phyloP scores from a whole-genome alignment of 768 basidiomycete genomes.

The Suillus paluster region DNA sequence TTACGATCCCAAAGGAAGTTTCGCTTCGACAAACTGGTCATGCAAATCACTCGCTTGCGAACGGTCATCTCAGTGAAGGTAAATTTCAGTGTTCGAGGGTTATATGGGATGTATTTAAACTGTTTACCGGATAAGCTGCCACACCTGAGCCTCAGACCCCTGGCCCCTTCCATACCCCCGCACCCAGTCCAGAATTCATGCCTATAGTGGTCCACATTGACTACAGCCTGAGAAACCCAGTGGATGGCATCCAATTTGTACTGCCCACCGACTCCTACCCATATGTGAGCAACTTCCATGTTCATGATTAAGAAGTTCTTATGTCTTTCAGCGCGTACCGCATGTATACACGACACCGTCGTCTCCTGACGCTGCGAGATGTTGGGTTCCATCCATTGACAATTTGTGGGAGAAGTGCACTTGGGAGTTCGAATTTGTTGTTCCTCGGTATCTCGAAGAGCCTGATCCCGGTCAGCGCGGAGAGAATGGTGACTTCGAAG shows the following conservation, averaged over 20 bases:
- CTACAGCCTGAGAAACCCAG: conserved; percentile 82
- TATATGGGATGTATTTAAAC: conserved; percentile 12
- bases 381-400: conserved; percentile 98
- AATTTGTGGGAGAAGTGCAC: conserved; percentile 95
- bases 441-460: conserved; percentile 82
- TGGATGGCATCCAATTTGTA: conserved; percentile 86
- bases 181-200: conserved; percentile 64
- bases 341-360: conserved; percentile 92
- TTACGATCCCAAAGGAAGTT: conserved; percentile 80
- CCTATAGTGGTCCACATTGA: conserved; percentile 77
- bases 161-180: conserved; percentile 40
- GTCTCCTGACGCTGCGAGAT: conserved; percentile 89
- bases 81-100: conserved; percentile 16
- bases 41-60: conserved; percentile 38
- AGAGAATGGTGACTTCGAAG: conserved; percentile 46
- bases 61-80: conserved; percentile 63
- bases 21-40: conserved; percentile 63
- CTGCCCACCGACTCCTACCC: conserved; percentile 82
- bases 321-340: conserved; percentile 72
- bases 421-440: conserved; percentile 98
- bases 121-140: conserved; percentile 47
- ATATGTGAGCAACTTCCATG: conserved; percentile 59
- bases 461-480: conserved; percentile 39
- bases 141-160: conserved; percentile 87
- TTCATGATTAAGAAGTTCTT: conserved; percentile 16